These are phyloP conservation scores for Tuber aestivum DNA, from an alignment of 495 filamentous ascomycete genomes.

Conservation along the genomic window DNA sequence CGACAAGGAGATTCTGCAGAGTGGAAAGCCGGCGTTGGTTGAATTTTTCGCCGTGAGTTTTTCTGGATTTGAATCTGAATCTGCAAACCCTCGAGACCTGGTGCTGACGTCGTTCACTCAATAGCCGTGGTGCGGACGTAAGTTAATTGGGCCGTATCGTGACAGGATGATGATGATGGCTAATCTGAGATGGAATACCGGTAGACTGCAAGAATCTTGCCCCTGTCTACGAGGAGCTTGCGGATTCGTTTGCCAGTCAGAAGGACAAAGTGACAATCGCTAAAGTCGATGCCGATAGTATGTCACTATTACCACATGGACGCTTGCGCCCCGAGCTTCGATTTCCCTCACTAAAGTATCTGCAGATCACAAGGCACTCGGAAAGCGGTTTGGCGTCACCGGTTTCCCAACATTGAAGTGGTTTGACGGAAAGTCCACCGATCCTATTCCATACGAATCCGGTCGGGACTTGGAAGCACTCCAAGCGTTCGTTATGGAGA, in stretches of 20 bases:
- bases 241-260: slow-evolving; percentile 60
- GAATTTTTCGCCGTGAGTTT: slow-evolving; percentile 77
- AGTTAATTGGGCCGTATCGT: slow-evolving; percentile 9
- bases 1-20: slow-evolving; percentile 78
- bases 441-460: slow-evolving; percentile 76
- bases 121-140: slow-evolving; percentile 80
- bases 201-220: slow-evolving; percentile 95
- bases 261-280: slow-evolving; percentile 81
- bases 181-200: slow-evolving; percentile 13
- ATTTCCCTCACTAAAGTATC: slow-evolving; percentile 8
- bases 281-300: slow-evolving; percentile 85
- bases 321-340: neutral
- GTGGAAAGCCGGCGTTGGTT: slow-evolving; percentile 90
- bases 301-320: slow-evolving; percentile 1
- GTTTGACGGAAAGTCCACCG: slow-evolving; percentile 94
- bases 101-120: slow-evolving; percentile 20
- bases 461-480: slow-evolving; percentile 85
- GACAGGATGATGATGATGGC: neutral
- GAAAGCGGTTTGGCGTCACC: slow-evolving; percentile 77
- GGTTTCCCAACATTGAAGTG: slow-evolving; percentile 97
- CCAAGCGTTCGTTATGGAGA: slow-evolving; percentile 71
- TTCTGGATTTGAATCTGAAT: neutral
- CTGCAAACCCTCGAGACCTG: neutral
- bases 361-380: slow-evolving; percentile 65
- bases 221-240: slow-evolving; percentile 92